Evolutionary conservation across 2,329 filamentous ascomycete species (phyloP).

Genomic region (Ophiostoma angusticollis): DNA sequence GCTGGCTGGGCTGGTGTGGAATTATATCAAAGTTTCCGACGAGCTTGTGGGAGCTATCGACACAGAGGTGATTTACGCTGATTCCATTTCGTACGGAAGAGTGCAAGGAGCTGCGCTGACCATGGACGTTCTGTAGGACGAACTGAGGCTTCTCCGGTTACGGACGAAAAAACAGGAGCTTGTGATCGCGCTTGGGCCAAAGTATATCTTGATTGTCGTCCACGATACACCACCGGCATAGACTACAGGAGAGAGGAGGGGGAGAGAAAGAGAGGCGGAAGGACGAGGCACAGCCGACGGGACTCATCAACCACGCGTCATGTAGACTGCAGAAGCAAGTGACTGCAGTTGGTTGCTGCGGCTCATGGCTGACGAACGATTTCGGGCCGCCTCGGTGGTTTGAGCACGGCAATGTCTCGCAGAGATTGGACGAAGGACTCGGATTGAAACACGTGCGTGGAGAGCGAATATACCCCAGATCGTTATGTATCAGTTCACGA

Average conservation of each 20-base stretch:
- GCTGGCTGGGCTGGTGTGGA: conserved; percentile 64
- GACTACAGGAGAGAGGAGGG: conserved; percentile 7
- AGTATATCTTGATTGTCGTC: conserved; percentile 66
- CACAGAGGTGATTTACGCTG: conserved; percentile 51
- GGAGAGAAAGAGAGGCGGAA: background rate
- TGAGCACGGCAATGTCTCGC: too few relatives aligned
- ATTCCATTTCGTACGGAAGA: too few relatives aligned
- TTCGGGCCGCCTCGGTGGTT: too few relatives aligned
- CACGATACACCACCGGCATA: conserved; percentile 67
- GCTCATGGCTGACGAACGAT: too few relatives aligned
- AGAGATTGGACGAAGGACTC: too few relatives aligned
- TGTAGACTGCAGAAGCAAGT: too few relatives aligned
- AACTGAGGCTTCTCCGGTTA: conserved; percentile 61
- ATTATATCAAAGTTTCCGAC: conserved; percentile 57
- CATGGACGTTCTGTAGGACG: conserved; percentile 46
- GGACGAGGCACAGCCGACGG: background rate
- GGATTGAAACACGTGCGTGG: too few relatives aligned
- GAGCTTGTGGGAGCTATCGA: conserved; percentile 61
- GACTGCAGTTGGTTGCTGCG: too few relatives aligned
- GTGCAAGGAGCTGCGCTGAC: too few relatives aligned
- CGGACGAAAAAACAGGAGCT: conserved; percentile 78
- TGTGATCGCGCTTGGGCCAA: conserved; percentile 68
- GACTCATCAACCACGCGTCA: too few relatives aligned
- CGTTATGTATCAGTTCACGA: too few relatives aligned
- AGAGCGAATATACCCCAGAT: too few relatives aligned